phyloP scores from a whole-genome alignment of 1,284 basidiomycete genomes.

The Termitomyces sp. region DNA sequence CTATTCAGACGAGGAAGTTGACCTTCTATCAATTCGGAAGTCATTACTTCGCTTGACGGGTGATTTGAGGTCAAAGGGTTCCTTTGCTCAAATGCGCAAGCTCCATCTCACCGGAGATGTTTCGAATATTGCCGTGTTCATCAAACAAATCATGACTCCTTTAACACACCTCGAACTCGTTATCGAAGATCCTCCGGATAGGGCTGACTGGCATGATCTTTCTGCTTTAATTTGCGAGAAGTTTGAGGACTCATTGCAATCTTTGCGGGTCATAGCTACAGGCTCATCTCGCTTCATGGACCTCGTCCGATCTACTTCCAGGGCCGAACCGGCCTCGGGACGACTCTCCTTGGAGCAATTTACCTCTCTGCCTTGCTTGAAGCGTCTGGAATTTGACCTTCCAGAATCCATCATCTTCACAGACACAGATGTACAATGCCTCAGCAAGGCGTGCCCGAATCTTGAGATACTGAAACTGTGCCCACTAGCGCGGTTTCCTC shows the following conservation, averaged over 20 bases:
- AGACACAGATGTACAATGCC: constrained; percentile 48
- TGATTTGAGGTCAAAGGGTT: constrained; percentile 42
- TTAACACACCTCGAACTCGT: constrained; percentile 61
- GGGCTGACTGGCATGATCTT: constrained; percentile 67
- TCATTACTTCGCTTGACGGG: constrained; percentile 56
- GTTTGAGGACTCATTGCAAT: constrained; percentile 54
- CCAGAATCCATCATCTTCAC: constrained; percentile 66
- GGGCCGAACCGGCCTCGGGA: constrained; percentile 49
- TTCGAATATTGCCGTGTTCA: constrained; percentile 61
- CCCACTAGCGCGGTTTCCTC: constrained; percentile 59
- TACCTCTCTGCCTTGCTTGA: constrained; percentile 45
- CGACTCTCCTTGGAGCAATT: constrained; percentile 58
- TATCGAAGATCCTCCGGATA: constrained; percentile 71
- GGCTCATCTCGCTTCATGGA: constrained; percentile 60
- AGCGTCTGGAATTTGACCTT: constrained; percentile 65
- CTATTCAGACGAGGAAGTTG: constrained; percentile 67
- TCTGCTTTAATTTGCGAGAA: constrained; percentile 55
- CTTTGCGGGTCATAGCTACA: constrained; percentile 55
- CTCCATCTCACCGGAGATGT: constrained; percentile 66
- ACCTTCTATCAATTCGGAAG: constrained; percentile 67
- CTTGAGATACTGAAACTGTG: constrained; percentile 63
- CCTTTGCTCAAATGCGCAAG: constrained; percentile 52
- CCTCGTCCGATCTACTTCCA: constrained; percentile 58
- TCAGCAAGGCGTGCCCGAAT: constrained; percentile 58
- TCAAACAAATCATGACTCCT: constrained; percentile 58